Percentiles rank a stretch among this genome's conserved stretches.
Evolutionary conservation across 225 moss, liverwort and hornwort species (phyloP).

Genomic region (Thuidium tamariscinum): DNA sequence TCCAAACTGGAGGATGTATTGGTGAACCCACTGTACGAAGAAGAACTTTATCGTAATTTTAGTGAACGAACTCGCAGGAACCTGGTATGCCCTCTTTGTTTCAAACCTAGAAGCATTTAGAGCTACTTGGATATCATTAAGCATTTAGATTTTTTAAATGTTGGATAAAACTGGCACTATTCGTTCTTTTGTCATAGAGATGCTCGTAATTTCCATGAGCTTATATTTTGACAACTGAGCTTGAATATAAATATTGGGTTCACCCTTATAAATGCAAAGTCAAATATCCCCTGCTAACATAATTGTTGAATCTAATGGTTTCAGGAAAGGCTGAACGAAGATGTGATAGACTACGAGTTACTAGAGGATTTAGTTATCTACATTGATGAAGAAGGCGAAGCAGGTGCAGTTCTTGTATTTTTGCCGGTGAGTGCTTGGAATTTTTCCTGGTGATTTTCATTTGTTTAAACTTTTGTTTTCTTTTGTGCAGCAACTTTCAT

Average conservation of each 20-base stretch:
- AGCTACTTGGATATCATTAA: background rate
- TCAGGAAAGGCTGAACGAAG: conserved; percentile 90
- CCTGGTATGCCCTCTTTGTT: conserved; percentile 32
- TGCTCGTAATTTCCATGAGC: background rate
- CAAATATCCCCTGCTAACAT: background rate
- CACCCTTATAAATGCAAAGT: background rate
- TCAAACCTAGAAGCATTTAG: background rate
- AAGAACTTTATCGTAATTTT: conserved; percentile 49
- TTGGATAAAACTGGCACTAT: background rate
- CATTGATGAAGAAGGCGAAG: conserved; percentile 89
- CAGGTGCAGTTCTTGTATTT: conserved; percentile 87
- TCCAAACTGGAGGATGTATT: conserved; percentile 65
- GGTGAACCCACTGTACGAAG: conserved; percentile 67
- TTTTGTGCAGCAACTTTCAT: background rate
- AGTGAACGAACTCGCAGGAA: conserved; percentile 70
- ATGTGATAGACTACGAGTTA: conserved; percentile 95
- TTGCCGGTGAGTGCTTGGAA: conserved; percentile 56
- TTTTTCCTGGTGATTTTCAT: background rate
- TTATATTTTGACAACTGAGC: background rate
- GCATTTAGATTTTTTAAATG: background rate
- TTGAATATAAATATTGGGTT: background rate
- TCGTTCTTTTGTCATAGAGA: background rate
- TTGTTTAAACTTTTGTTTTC: background rate
- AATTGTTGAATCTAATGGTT: background rate
- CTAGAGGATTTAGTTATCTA: conserved; percentile 93